Conservation (phyloP, 1,284 basidiomycete species). For the Paramarasmius palmivorus region DNA sequence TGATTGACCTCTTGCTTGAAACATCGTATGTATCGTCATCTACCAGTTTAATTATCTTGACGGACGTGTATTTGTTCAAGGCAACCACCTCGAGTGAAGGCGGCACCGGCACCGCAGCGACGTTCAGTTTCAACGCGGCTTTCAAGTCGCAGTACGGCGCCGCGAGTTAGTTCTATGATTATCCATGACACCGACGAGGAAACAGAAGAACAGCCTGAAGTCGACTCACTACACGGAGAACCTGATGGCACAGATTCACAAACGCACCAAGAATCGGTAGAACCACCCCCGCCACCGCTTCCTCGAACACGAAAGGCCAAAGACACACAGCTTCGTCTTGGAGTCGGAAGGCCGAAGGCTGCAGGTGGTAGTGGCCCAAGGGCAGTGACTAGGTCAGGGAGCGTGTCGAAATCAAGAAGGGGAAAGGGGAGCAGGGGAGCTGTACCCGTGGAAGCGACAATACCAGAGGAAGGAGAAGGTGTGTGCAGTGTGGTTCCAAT, state of each 20-base stretch:
- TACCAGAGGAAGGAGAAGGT: constrained; percentile 28
- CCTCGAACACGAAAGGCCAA: constrained; percentile 66
- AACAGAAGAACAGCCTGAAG: constrained; percentile 32
- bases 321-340: constrained; percentile 65
- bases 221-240: background rate
- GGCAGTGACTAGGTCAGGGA: constrained; percentile 57
- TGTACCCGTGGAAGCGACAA: constrained; percentile 55
- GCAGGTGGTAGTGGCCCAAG: constrained; percentile 67
- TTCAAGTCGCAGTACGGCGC: constrained; percentile 31
- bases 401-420: constrained; percentile 47
- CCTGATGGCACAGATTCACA: background rate
- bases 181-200: constrained; percentile 54
- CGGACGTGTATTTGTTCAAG: constrained; percentile 18
- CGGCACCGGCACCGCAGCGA: constrained; percentile 25
- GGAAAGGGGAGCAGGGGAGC: constrained; percentile 49
- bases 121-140: constrained; percentile 45
- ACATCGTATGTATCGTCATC: constrained; percentile 39
- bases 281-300: constrained; percentile 30
- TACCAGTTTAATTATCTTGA: background rate
- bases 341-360: constrained; percentile 66
- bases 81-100: constrained; percentile 24
- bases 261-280: constrained; percentile 20
- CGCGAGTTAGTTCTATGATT: constrained; percentile 44
- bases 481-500: constrained; percentile 11
- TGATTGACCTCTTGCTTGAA: constrained; percentile 72